Evolutionary conservation across 108 stramenopile genomes (phyloP).

Genomic region (Stephanodiscus minutulus): DNA sequence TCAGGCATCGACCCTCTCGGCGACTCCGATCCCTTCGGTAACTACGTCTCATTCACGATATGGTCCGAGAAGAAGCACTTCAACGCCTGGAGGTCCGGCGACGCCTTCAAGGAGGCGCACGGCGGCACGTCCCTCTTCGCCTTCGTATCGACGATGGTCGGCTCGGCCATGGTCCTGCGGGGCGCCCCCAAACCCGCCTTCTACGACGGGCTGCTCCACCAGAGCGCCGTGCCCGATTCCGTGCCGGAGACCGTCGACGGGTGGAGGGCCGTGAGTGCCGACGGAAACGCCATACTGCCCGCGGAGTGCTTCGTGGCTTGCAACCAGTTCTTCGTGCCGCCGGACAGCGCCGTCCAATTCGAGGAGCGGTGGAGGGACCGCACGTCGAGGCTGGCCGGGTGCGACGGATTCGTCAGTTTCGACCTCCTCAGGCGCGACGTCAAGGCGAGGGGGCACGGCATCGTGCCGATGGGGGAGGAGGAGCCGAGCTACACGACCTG

Average conservation of each 20-base stretch:
- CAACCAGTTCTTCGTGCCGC: constrained; percentile 82
- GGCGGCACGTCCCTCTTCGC: constrained; percentile 76
- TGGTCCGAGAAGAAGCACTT: constrained; percentile 88
- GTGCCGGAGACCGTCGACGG: constrained; percentile 80
- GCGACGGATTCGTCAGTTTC: constrained; percentile 83
- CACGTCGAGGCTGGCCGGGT: constrained; percentile 63
- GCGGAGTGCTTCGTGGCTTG: constrained; percentile 83
- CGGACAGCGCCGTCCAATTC: constrained; percentile 65
- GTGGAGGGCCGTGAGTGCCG: constrained; percentile 82
- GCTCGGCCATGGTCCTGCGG: constrained; percentile 63
- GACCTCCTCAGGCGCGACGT: constrained; percentile 79
- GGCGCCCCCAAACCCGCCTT: constrained; percentile 84
- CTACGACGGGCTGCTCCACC: constrained; percentile 77
- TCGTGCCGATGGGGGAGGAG: constrained; percentile 56
- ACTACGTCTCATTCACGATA: constrained; percentile 85
- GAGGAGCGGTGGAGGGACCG: constrained; percentile 80
- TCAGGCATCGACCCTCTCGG: constrained; percentile 45
- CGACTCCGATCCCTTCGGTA: constrained; percentile 47
- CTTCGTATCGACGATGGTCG: constrained; percentile 82
- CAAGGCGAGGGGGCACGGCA: constrained; percentile 82
- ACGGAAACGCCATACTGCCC: constrained; percentile 62
- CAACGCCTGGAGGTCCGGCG: constrained; percentile 79
- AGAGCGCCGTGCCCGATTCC: constrained; percentile 45
- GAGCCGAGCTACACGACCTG: constrained; percentile 74
- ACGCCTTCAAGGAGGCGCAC: constrained; percentile 93